These are phyloP conservation scores for Daphne laureola DNA, from an alignment of 441 rosid species.

Conservation along the genomic window DNA sequence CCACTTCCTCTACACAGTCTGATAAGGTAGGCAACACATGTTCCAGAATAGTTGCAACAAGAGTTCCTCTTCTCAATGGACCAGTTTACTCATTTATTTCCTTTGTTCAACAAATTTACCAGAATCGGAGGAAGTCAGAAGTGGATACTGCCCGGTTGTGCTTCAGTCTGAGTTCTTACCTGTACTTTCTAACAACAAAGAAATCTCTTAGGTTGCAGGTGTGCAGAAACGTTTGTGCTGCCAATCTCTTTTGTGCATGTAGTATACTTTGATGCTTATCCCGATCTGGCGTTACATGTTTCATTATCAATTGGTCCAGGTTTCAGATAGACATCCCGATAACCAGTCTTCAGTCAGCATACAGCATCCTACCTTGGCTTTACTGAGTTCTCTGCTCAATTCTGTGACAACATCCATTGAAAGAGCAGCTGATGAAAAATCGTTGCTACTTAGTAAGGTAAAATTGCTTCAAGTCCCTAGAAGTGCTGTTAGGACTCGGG, in stretches of 20 bases:
- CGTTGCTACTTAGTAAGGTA: constrained; percentile 75
- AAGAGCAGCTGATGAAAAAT: constrained; percentile 85
- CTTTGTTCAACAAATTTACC: constrained; percentile 17
- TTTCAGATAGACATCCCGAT: constrained; percentile 40
- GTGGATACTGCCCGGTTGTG: constrained; percentile 50
- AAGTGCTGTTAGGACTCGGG: neutral
- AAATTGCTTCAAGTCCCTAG: constrained; percentile 6
- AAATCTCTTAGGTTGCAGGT: constrained; percentile 79
- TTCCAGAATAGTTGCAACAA: constrained; percentile 10
- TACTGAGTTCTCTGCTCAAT: constrained; percentile 59
- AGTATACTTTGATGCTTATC: neutral
- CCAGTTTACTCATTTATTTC: constrained; percentile 1
- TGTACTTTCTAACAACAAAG: constrained; percentile 77
- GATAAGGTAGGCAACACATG: constrained; percentile 35
- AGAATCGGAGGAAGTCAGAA: constrained; percentile 57
- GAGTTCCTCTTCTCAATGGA: too few species aligned
- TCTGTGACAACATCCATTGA: constrained; percentile 64
- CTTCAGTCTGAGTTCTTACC: constrained; percentile 74
- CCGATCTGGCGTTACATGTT: neutral
- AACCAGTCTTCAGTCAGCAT: constrained; percentile 33
- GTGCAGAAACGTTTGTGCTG: constrained; percentile 13
- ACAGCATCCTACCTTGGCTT: constrained; percentile 63
- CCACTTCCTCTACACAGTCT: constrained; percentile 29
- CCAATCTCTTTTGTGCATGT: constrained; percentile 8
- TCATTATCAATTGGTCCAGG: constrained; percentile 31